Percentiles rank a stretch among this genome's conserved stretches.
Conservation (phyloP, 495 filamentous ascomycete genomes). For the Neurospora sp. region DNA sequence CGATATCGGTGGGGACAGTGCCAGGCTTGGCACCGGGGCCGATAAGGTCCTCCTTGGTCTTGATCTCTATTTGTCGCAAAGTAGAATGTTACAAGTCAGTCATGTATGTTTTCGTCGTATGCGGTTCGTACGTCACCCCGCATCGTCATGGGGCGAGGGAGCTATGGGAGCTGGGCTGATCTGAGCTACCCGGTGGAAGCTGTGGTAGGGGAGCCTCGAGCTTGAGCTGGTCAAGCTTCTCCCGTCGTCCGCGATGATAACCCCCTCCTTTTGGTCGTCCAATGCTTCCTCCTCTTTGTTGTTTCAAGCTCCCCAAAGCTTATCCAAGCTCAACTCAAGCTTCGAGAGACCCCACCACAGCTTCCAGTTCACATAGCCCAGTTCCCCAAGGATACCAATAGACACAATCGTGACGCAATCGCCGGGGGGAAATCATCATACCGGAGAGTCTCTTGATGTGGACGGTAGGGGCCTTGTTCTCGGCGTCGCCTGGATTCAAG, state of each 20-base stretch:
- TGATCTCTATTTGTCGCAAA: constrained; percentile 56
- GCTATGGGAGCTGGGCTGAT: background rate
- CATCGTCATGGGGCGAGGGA: background rate
- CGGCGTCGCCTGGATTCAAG: constrained; percentile 11
- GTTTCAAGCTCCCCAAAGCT: background rate
- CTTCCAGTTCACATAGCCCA: background rate
- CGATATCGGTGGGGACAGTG: constrained; percentile 82
- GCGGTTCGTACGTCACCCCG: background rate
- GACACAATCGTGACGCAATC: constrained; percentile 1
- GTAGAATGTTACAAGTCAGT: constrained; percentile 8
- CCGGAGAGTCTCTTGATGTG: constrained; percentile 22
- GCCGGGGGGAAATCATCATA: constrained; percentile 9
- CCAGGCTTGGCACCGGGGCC: constrained; percentile 71
- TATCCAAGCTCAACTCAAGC: background rate
- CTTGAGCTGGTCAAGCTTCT: background rate
- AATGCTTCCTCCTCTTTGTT: background rate
- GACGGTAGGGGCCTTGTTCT: constrained; percentile 10
- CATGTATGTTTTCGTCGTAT: background rate
- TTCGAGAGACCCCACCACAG: background rate
- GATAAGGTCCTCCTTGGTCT: constrained; percentile 67
- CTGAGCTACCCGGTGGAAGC: background rate
- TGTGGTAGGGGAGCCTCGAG: background rate
- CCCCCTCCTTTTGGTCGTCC: background rate
- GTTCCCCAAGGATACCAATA: constrained; percentile 1
- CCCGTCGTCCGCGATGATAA: background rate